These are phyloP conservation scores for Cercospora canescens DNA, from an alignment of 2,329 filamentous ascomycete genomes.

Conservation along the genomic window DNA sequence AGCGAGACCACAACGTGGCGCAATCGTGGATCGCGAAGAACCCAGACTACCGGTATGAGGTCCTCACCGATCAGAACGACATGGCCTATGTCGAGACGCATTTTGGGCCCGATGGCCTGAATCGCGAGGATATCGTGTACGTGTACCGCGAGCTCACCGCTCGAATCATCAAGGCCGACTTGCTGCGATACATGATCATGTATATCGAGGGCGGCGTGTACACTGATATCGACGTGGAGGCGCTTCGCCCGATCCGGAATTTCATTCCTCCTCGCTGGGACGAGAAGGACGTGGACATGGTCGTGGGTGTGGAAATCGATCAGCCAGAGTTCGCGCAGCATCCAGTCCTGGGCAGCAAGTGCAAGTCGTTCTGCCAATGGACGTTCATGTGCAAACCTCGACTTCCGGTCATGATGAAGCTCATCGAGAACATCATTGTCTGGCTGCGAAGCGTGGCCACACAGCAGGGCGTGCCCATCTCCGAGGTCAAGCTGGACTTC, in stretches of 20 bases:
- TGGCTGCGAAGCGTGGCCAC: constrained; percentile 64
- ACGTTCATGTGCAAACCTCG: constrained; percentile 70
- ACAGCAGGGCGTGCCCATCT: constrained; percentile 59
- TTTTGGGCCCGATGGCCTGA: constrained; percentile 64
- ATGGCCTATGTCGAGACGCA: constrained; percentile 67
- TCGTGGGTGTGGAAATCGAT: constrained; percentile 71
- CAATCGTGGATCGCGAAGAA: constrained; percentile 68
- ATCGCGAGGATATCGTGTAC: constrained; percentile 65
- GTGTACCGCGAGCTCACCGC: constrained; percentile 62
- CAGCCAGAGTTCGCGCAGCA: constrained; percentile 65
- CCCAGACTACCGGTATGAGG: constrained; percentile 66
- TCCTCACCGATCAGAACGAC: constrained; percentile 69
- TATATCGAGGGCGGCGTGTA: constrained; percentile 65
- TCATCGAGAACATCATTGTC: constrained; percentile 67
- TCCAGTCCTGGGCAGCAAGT: constrained; percentile 67
- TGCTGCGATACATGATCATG: constrained; percentile 67
- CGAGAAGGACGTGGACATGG: constrained; percentile 66
- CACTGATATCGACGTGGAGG: constrained; percentile 61
- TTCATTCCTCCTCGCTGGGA: constrained; percentile 66
- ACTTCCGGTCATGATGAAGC: constrained; percentile 66
- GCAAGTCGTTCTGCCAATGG: constrained; percentile 72
- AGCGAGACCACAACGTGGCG: constrained; percentile 60
- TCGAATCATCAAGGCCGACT: constrained; percentile 66
- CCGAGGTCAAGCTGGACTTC: constrained; percentile 66
- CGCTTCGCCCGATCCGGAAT: constrained; percentile 52